Evolutionary conservation across 148 eudicot genomes (phyloP), one percentile per base, ranked within the genome.

Genomic region (Vaccinium corymbosum): DNA sequence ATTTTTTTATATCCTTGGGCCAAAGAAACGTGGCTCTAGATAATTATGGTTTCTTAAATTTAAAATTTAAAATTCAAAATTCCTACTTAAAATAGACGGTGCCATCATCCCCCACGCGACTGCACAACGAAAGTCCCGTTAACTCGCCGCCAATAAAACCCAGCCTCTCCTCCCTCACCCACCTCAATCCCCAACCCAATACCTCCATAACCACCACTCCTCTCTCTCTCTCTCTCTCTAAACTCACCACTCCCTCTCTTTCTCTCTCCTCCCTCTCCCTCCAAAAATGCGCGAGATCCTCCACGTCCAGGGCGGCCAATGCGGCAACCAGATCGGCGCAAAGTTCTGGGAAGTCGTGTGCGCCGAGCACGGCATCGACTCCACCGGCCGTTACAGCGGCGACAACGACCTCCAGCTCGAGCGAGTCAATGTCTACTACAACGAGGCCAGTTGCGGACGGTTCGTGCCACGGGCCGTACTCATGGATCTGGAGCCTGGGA

Each of bases 271-370:
- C 46, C 46, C 46, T 71, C 76, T 72, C 27, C 17, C 77, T 73
- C 77, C 42, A 42, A 74, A 73, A 42, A 74, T 74, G 78, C 78
- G 51, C 19, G 78, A 74, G 25, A 74, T 74, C 51, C 19, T 74
- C 22, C 83, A 81, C 83, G 49, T 81, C 16, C 83, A 81, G 76
- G 83, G 83, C 5, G 83, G 83, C 32, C 83, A 81, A 51, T 81
- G 83, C 76, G 83, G 83, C 22, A 81, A 81, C 83, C 83, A 81
- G 76, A 81, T 81, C 61, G 76, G 83, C 0, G 83, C 76, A n/a
- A 81, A 81, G 75, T 81, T 81, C 83, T 81, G 83, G 83, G 83
- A 81, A 27, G 83, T 81, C 46, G 66, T 81, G 14, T 81, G 83
- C 42, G 76, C 70, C 59, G 83, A 81, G 83, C 75, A 81, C 59